These are phyloP conservation scores for Lepraria neglecta DNA, from an alignment of 495 filamentous ascomycete genomes.

Conservation along the genomic window DNA sequence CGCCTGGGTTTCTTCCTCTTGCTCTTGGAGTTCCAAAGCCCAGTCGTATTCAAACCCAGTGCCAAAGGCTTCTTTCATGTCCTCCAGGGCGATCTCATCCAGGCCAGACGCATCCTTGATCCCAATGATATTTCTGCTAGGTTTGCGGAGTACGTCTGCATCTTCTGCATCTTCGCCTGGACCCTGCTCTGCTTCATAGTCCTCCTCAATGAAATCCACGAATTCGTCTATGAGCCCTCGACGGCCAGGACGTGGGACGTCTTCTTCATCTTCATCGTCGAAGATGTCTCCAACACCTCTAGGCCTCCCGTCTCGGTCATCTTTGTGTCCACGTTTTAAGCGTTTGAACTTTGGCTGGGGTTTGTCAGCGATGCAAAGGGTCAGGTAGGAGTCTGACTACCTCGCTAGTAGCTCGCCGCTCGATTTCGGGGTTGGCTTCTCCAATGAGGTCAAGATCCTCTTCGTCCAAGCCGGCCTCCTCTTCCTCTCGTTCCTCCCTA, in stretches of 20 bases:
- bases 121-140: constrained; percentile 54
- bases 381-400: constrained; percentile 38
- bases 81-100: constrained; percentile 84
- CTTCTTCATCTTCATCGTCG: constrained; percentile 81
- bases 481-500: constrained; percentile 66
- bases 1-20: constrained; percentile 55
- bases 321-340: constrained; percentile 84
- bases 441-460: constrained; percentile 95
- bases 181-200: constrained; percentile 85
- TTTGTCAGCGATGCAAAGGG: constrained; percentile 18
- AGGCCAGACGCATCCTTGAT: constrained; percentile 65
- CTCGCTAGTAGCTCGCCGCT: constrained; percentile 56
- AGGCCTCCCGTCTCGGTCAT: constrained; percentile 54
- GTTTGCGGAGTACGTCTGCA: constrained; percentile 72
- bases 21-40: constrained; percentile 77
- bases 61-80: constrained; percentile 93
- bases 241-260: constrained; percentile 49
- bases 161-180: constrained; percentile 73
- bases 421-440: constrained; percentile 62
- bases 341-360: constrained; percentile 84
- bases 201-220: constrained; percentile 95
- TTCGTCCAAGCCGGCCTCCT: constrained; percentile 85
- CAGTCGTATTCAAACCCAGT: constrained; percentile 92
- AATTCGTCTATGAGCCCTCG: constrained; percentile 72
- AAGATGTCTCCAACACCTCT: constrained; percentile 85